A percentile compares a stretch with the other conserved stretches of the same genome.
Conservation (phyloP, 2,329 filamentous ascomycete genomes). For the Lecanicillium sp. region DNA sequence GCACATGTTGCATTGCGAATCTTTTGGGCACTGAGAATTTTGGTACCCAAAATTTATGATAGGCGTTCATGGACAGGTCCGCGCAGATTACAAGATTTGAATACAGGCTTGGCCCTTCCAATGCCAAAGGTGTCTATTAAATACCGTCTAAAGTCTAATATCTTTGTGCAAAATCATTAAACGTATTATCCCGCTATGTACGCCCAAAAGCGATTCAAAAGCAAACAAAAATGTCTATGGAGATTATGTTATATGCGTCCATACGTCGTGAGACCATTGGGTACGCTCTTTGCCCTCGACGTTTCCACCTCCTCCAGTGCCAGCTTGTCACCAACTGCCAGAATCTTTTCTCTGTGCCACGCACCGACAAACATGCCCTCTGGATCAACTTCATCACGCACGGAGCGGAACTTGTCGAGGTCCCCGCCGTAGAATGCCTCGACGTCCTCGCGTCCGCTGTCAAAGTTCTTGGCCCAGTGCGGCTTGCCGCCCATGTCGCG, state of each 20-base stretch:
- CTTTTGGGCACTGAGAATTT: too few relatives aligned
- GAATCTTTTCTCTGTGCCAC: conserved; percentile 72
- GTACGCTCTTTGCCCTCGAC: conserved; percentile 9
- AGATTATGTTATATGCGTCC: conserved; percentile 3
- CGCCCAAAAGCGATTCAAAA: too few relatives aligned
- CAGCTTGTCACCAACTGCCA: conserved; percentile 27
- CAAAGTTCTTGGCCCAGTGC: conserved; percentile 93
- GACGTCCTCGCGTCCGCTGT: conserved; percentile 52
- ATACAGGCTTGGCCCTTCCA: too few relatives aligned
- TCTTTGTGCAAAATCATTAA: too few relatives aligned
- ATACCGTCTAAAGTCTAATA: too few relatives aligned
- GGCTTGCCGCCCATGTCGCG: conserved; percentile 72
- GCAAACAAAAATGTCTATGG: too few relatives aligned
- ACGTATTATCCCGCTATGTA: too few relatives aligned
- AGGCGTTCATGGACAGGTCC: too few relatives aligned
- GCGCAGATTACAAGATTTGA: too few relatives aligned
- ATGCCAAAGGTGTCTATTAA: too few relatives aligned
- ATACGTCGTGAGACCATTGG: conserved; percentile 5
- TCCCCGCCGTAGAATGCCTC: conserved; percentile 61
- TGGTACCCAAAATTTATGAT: too few relatives aligned
- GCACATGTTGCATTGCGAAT: too few relatives aligned
- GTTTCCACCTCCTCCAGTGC: conserved; percentile 29
- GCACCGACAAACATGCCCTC: conserved; percentile 84
- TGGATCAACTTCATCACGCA: conserved; percentile 65
- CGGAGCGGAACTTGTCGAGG: conserved; percentile 56